A percentile compares a stretch with the other conserved stretches of the same genome.
These are phyloP conservation scores for Colletotrichum agaves DNA, from an alignment of 2,329 filamentous ascomycete species.

Conservation along the genomic window DNA sequence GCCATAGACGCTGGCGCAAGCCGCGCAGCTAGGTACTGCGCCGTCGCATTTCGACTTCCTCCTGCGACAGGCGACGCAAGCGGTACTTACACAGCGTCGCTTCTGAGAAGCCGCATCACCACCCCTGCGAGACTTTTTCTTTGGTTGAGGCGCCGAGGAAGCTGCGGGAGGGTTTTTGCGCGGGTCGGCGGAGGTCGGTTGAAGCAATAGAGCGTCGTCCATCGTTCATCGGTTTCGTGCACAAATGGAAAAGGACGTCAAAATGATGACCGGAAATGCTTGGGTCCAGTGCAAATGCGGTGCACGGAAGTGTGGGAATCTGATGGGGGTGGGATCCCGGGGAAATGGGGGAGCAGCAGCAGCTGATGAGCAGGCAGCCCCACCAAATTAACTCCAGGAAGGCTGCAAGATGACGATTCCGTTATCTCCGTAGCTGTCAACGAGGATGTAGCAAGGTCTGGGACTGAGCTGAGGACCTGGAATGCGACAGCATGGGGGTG, in stretches of 20 bases:
- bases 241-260: constrained; percentile 4
- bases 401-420: constrained; percentile 18
- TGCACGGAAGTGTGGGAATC: constrained; percentile 31
- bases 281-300: constrained; percentile 11
- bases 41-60: constrained; percentile 93
- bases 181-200: constrained; percentile 4
- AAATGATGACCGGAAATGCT: constrained; percentile 17
- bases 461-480: not conserved
- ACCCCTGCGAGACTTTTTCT: constrained; percentile 63
- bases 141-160: constrained; percentile 24
- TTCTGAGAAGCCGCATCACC: constrained; percentile 66
- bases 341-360: constrained; percentile 19
- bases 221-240: not conserved
- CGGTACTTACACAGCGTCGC: constrained; percentile 84
- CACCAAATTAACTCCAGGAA: constrained; percentile 6
- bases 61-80: constrained; percentile 82
- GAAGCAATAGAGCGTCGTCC: constrained; percentile 12
- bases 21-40: constrained; percentile 89
- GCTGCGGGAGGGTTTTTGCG: constrained; percentile 9
- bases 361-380: constrained; percentile 6
- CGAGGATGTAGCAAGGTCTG: not conserved
- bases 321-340: constrained; percentile 11
- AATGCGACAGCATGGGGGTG: constrained; percentile 2
- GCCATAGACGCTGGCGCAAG: constrained; percentile 93
- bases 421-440: not conserved